A percentile compares a stretch with the other conserved stretches of the same genome.
Evolutionary conservation across 345 rosid genomes (phyloP).

Genomic region (Stellera chamaejasme): DNA sequence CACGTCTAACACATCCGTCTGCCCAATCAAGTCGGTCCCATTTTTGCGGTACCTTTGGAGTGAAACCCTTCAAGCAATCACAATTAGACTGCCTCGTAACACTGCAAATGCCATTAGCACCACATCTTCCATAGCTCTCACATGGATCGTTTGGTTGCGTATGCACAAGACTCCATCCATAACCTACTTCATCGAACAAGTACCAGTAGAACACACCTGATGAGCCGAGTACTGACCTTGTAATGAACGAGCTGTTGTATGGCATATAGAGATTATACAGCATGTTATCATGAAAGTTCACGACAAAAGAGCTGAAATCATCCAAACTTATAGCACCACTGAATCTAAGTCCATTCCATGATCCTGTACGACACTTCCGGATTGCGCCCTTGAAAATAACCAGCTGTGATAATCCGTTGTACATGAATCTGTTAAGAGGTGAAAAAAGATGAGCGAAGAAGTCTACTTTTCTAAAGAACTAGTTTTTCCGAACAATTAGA

Average conservation of each 20-base stretch:
- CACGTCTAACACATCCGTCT: not conserved
- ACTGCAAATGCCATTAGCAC: conserved; percentile 8
- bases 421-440: too few species aligned
- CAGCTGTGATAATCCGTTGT: not conserved
- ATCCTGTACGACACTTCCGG: conserved; percentile 11
- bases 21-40: not conserved
- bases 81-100: not conserved
- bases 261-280: not conserved
- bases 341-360: conserved; percentile 24
- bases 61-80: not conserved
- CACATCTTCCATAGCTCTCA: conserved; percentile 2
- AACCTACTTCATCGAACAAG: not conserved
- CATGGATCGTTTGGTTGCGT: conserved; percentile 3
- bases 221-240: not conserved
- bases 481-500: too few species aligned
- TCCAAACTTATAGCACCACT: conserved; percentile 8
- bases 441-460: too few species aligned
- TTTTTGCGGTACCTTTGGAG: not conserved
- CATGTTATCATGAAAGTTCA: not conserved
- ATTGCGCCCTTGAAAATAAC: not conserved
- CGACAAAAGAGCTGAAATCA: not conserved
- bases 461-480: too few species aligned
- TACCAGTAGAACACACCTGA: not conserved
- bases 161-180: not conserved
- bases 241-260: not conserved